Base-by-base conservation (phyloP, 2,329 filamentous ascomycete species). In the Clarireedia paspali region DNA sequence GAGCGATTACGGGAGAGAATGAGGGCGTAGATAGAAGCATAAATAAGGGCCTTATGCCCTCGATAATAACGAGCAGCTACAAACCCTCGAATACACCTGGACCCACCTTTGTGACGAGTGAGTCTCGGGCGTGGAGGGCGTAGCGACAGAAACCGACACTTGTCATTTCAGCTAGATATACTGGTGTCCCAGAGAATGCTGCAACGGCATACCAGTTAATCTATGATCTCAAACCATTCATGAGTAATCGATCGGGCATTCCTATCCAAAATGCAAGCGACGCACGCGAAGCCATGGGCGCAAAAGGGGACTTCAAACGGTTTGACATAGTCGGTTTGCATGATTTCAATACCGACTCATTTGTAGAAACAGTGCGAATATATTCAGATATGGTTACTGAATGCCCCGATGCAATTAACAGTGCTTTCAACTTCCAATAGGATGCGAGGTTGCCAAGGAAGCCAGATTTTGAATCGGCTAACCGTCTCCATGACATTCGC, bases 281-380 rank as follows among this genome's bases (percentile, higher is more conserved):
- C 34, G 49, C 30, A 38, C 39, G 47, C 2, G 53, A 60, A 6
- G 47, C 53, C 23, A 34, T 59, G 3, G 53, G 27, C n/a, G 47
- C 42, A 0, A 56, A 58, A 20, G 55, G 52, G 10, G 52, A 36
- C 9, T 55, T 58, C 40, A 53, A 58, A 30, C 38, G 47, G 17
- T 59, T 59, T 45, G 42, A 34, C 27, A 9, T 56, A 39, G 45
- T 57, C 1, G 55, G 55, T 20, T n/a, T 59, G 10, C 40, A 49
- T 14, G 2, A 45, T 4, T 59, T 59, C n/a, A 30, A 53, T 2
- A 10, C 34, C 39, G 56, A 53, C 5, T 23, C 38, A 34, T 59
- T 59, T 45, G 9, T 57, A 5, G 15, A 55, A 23, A 46, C 30
- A 5, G 52, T 59, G 24, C 55, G 49, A 1, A 2, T 59, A n/a